Conservation (phyloP, 768 basidiomycete genomes). For the Leccinum broughii region DNA sequence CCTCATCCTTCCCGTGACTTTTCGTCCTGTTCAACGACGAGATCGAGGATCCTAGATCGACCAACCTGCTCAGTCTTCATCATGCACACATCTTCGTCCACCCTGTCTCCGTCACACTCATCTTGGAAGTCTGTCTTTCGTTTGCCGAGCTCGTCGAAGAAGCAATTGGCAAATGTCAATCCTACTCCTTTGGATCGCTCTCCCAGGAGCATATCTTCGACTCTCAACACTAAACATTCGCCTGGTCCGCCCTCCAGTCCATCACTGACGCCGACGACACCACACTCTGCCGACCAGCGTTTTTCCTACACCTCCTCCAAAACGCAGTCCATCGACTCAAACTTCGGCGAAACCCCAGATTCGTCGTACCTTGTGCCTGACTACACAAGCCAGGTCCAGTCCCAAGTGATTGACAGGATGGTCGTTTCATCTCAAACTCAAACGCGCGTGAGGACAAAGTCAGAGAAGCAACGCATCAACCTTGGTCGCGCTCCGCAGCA, state of each 20-base stretch:
- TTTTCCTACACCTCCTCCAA: slow-evolving; percentile 80
- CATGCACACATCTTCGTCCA: slow-evolving; percentile 30
- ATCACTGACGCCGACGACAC: slow-evolving; percentile 56
- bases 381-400: slow-evolving; percentile 15
- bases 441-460: slow-evolving; percentile 42
- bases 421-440: slow-evolving; percentile 11
- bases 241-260: slow-evolving; percentile 43
- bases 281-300: slow-evolving; percentile 55
- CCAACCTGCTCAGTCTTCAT: not conserved
- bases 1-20: slow-evolving; percentile 15
- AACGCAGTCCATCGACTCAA: slow-evolving; percentile 74
- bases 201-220: slow-evolving; percentile 29
- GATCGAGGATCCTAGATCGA: slow-evolving; percentile 30
- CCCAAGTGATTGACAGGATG: slow-evolving; percentile 22
- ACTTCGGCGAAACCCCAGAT: slow-evolving; percentile 36
- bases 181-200: slow-evolving; percentile 50
- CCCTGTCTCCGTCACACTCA: slow-evolving; percentile 29
- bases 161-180: slow-evolving; percentile 39
- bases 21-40: not conserved
- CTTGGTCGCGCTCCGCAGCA: slow-evolving; percentile 47
- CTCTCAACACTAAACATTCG: slow-evolving; percentile 21
- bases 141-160: slow-evolving; percentile 66
- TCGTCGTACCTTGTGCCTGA: slow-evolving; percentile 34
- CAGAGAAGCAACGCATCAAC: slow-evolving; percentile 48
- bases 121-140: slow-evolving; percentile 78